Percentiles rank a stretch among this genome's conserved stretches.
phyloP scores from a whole-genome alignment of 768 basidiomycete genomes.

The Kwoniella sp. region DNA sequence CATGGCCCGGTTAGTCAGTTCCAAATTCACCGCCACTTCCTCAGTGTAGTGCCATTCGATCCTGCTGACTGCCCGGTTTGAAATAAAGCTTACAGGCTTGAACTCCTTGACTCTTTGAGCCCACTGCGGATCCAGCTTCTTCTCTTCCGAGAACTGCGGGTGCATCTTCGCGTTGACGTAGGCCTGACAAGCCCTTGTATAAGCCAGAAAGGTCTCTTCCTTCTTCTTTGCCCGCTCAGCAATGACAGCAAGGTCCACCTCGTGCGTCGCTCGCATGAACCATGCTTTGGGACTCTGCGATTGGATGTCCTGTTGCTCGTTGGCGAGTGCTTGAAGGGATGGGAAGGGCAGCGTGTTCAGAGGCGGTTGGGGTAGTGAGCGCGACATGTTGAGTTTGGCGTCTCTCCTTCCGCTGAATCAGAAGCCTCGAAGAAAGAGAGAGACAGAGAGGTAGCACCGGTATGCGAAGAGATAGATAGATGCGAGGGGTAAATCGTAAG shows the following conservation, averaged over 20 bases:
- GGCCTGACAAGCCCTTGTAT: conserved; percentile 33
- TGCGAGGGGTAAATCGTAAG: too few species aligned
- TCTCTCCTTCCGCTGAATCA: too few species aligned
- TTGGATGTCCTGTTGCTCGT: conserved; percentile 21
- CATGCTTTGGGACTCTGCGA: conserved; percentile 34
- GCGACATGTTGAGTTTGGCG: conserved; percentile 39
- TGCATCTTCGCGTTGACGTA: conserved; percentile 40
- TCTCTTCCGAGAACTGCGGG: conserved; percentile 26
- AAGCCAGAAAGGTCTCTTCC: conserved; percentile 50
- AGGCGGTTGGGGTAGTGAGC: conserved; percentile 34
- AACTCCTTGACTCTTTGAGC: conserved; percentile 42
- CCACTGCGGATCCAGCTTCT: conserved; percentile 37
- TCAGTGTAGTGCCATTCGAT: too few species aligned
- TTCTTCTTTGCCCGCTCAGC: conserved; percentile 41
- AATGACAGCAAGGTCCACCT: conserved; percentile 38
- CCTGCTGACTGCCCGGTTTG: neutral
- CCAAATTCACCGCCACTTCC: too few species aligned
- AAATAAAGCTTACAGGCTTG: conserved; percentile 44
- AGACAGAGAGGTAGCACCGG: too few species aligned
- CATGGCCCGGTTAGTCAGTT: neutral
- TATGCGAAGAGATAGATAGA: too few species aligned
- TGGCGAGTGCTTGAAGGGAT: conserved; percentile 26
- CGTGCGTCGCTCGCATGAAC: conserved; percentile 42
- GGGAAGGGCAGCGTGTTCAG: conserved; percentile 33
- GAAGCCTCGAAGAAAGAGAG: too few species aligned